These are phyloP conservation scores for Ganoderma lucidum DNA, from an alignment of 1,284 basidiomycete genomes.

Conservation along the genomic window DNA sequence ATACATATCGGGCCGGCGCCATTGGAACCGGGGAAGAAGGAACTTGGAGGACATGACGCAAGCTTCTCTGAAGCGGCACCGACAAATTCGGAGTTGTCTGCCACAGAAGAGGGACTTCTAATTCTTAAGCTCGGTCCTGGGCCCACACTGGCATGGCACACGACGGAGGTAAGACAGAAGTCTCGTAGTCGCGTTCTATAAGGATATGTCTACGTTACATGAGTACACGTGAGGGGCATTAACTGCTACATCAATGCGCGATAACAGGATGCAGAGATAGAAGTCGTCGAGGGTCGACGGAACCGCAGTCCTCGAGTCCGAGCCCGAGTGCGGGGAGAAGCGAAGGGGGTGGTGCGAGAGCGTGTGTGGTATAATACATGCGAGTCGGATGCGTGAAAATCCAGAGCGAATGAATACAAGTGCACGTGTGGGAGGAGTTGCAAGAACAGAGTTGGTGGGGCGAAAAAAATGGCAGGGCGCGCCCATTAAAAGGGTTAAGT, in stretches of 20 bases:
- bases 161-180: background rate
- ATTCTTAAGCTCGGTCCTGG: too few species aligned
- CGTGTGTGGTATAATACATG: background rate
- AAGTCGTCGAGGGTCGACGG: background rate
- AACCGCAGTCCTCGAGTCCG: background rate
- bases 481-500: background rate
- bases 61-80: background rate
- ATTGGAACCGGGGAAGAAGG: background rate
- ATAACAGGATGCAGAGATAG: background rate
- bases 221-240: background rate
- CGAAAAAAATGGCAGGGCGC: background rate
- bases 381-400: background rate
- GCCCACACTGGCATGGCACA: too few species aligned
- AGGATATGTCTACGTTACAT: background rate
- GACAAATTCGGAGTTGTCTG: background rate
- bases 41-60: background rate
- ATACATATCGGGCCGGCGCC: background rate
- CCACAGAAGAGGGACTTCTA: too few species aligned
- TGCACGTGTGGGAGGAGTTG: background rate
- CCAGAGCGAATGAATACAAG: constrained; percentile 6
- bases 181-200: constrained; percentile 1
- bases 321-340: background rate
- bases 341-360: background rate
- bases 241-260: constrained; percentile 3
- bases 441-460: background rate